Evolutionary conservation across 2,329 filamentous ascomycete genomes (phyloP), one percentile per base, ranked within the genome.

Genomic region (Monosporascus sp.): DNA sequence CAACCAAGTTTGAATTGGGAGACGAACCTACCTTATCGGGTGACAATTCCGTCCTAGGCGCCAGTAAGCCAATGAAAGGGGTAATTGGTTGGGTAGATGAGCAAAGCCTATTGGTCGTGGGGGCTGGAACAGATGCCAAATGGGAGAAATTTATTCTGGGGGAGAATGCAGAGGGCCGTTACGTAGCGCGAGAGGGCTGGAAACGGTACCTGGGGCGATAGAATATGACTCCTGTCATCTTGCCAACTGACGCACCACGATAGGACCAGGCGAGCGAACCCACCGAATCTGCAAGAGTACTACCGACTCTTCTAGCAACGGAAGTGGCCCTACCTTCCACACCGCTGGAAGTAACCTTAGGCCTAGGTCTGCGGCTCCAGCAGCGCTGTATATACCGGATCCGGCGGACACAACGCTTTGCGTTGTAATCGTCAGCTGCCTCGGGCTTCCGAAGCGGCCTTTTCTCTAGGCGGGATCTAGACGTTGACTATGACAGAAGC

Each of bases 141-240:
- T 97, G 92, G 91, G 91, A 97, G 74, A 91, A 88, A 56, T 96
- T 96, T 63, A 76, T 86, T 20, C 75, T 95, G 50, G 78, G 78
- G n/a, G 79, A 87, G 52, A 81, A 80, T 16, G 80, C 86, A 22
- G 84, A 88, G 57, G 88, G 89, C 9, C 84, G 81, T 59, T 78
- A 85, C 45, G 75, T 82, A 50, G 73, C 84, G 31, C 79, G 88
- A 58, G 86, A 92, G 64, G 89, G 88, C 2, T 95, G 91, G 91
- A 93, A 90, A 70, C 79, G 85, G 62, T 94, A 92, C 72, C 72
- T 92, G 50, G 61, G 63, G 47, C 63, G 63, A 55, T 68, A 55
- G 62, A 44, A 27, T 40, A 19, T 46, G 19, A 47, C 49, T 14
- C 50, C 49, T 50, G 50, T 40, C 35, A 48, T 51, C 49, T 52